Conservation (phyloP, 108 stramenopile genomes). For the Halocafeteria seosinensis region DNA sequence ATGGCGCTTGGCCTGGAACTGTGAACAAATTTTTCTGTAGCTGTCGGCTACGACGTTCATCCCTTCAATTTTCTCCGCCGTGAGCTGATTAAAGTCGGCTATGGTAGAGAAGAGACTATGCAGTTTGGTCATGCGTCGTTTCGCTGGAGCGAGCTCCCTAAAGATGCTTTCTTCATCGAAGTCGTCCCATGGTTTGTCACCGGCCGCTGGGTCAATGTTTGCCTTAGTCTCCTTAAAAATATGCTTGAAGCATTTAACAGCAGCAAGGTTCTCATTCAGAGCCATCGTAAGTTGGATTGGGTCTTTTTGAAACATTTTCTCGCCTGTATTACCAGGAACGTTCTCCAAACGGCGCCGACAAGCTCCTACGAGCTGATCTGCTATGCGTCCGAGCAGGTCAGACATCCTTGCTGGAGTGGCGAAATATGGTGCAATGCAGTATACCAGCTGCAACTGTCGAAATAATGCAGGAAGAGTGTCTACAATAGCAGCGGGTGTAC, state of each 20-base stretch:
- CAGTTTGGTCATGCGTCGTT: conserved; percentile 61
- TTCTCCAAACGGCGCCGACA: not conserved
- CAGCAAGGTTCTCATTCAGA: not conserved
- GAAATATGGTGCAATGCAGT: conserved; percentile 42
- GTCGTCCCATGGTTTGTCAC: conserved; percentile 19
- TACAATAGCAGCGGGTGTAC: conserved; percentile 31
- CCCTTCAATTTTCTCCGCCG: conserved; percentile 61
- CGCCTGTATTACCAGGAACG: not conserved
- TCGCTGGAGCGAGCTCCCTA: conserved; percentile 66
- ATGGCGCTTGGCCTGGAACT: conserved; percentile 53
- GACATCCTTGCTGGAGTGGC: conserved; percentile 41
- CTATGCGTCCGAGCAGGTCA: conserved; percentile 42
- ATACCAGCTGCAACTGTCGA: conserved; percentile 42
- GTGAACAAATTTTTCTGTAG: conserved; percentile 50
- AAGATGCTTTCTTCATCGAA: conserved; percentile 65
- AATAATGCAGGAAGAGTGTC: conserved; percentile 40
- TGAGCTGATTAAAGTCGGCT: conserved; percentile 53
- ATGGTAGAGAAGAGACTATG: conserved; percentile 71
- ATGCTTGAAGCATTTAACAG: not conserved
- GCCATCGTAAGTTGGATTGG: not conserved
- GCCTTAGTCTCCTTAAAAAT: not conserved
- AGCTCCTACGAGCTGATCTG: conserved; percentile 26
- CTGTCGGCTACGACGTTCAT: conserved; percentile 59
- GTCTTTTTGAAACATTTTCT: not conserved
- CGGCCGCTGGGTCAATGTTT: not conserved